Evolutionary conservation across 164 flowering plant species (phyloP).

Genomic region (Macadamia tetraphylla): DNA sequence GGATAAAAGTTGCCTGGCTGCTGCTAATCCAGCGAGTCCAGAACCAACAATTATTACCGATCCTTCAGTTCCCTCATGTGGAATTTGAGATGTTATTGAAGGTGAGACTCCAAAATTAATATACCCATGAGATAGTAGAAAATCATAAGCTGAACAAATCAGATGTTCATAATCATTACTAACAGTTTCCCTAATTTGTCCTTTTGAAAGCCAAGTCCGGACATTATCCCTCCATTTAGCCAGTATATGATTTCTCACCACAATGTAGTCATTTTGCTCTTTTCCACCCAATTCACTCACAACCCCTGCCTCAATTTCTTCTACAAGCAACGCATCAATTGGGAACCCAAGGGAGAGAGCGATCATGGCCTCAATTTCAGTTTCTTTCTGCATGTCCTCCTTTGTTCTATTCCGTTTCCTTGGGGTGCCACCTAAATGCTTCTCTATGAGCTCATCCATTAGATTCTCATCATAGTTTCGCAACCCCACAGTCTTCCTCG

Average conservation of each 20-base stretch:
- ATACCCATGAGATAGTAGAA: constrained; percentile 68
- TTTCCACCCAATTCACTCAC: constrained; percentile 73
- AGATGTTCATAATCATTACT: constrained; percentile 64
- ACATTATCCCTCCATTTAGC: constrained; percentile 84
- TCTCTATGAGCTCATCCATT: constrained; percentile 79
- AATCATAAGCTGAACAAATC: constrained; percentile 69
- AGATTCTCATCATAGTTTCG: constrained; percentile 64
- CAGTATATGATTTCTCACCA: constrained; percentile 88
- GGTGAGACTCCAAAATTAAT: constrained; percentile 86
- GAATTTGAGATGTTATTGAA: constrained; percentile 38
- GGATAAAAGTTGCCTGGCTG: constrained; percentile 81
- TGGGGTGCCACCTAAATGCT: constrained; percentile 50
- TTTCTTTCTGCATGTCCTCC: constrained; percentile 80
- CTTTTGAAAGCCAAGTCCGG: constrained; percentile 57
- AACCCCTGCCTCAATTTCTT: constrained; percentile 76
- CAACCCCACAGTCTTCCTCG: constrained; percentile 43
- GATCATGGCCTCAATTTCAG: constrained; percentile 84
- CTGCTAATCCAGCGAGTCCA: constrained; percentile 88
- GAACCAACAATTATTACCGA: constrained; percentile 83
- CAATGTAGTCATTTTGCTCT: constrained; percentile 87
- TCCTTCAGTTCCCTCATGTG: constrained; percentile 48
- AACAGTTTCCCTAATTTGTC: constrained; percentile 69
- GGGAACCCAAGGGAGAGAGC: constrained; percentile 88
- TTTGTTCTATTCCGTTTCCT: constrained; percentile 51
- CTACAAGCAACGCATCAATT: constrained; percentile 70